Conservation (phyloP, 176 grass and related monocot genomes). For the Carex pumila region DNA sequence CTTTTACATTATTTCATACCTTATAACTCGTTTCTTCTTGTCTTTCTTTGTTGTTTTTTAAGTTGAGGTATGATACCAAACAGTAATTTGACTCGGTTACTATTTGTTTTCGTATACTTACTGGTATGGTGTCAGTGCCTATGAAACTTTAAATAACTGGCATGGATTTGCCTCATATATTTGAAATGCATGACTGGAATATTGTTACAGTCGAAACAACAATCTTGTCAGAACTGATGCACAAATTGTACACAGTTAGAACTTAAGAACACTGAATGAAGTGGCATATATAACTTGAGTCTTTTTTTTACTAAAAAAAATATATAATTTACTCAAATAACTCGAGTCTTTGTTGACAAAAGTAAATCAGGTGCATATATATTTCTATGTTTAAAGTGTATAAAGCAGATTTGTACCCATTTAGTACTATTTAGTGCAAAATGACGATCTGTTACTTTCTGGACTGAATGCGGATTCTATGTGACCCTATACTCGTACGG, state of each 20-base stretch:
- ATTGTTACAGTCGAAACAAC: not conserved
- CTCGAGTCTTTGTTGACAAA: not conserved
- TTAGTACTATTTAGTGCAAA: not conserved
- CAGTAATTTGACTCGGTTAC: not conserved
- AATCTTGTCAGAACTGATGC: not conserved
- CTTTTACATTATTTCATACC: not conserved
- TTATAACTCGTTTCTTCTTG: not conserved
- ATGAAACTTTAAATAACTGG: not conserved
- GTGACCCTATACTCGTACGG: not conserved
- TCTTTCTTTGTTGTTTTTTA: not conserved
- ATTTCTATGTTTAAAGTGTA: not conserved
- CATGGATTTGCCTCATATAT: not conserved
- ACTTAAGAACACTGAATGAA: not conserved
- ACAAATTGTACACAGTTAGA: not conserved
- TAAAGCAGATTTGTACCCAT: not conserved
- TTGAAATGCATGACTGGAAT: not conserved
- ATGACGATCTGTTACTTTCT: constrained; percentile 1
- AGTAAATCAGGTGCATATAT: not conserved
- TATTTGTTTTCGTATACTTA: not conserved
- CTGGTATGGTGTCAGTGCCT: not conserved
- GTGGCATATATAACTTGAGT: not conserved
- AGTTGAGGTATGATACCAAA: not conserved
- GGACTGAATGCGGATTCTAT: not conserved
- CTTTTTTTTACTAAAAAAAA: too few relatives aligned
- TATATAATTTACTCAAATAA: too few relatives aligned